Percentiles rank a stretch among this genome's conserved stretches.
These are phyloP conservation scores for Xylaria nigripes DNA, from an alignment of 495 filamentous ascomycete species.

Conservation along the genomic window DNA sequence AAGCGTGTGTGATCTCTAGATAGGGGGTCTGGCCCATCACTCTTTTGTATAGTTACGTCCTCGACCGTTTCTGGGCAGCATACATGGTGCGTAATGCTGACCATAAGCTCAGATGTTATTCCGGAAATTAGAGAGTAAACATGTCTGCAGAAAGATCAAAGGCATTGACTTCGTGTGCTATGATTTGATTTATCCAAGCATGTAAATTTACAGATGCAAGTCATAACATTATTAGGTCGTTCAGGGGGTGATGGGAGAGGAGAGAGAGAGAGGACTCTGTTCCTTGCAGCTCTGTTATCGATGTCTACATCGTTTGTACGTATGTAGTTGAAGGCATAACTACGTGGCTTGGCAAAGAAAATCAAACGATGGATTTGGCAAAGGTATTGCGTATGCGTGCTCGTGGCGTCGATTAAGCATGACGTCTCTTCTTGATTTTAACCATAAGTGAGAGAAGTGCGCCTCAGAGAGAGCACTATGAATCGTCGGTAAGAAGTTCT, in stretches of 20 bases:
- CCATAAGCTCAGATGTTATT: background rate
- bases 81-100: background rate
- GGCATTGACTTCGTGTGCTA: background rate
- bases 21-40: background rate
- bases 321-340: background rate
- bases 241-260: too few species aligned
- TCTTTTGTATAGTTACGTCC: background rate
- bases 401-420: background rate
- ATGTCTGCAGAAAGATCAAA: too few species aligned
- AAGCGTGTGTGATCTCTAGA: background rate
- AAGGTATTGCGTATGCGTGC: background rate
- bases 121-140: too few species aligned
- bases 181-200: too few species aligned
- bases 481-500: background rate
- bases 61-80: background rate
- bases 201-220: too few species aligned
- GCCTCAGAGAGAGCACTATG: constrained; percentile 8
- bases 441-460: background rate
- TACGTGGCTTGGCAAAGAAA: constrained; percentile 4
- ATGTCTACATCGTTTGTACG: too few species aligned
- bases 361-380: background rate
- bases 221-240: background rate
- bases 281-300: background rate
- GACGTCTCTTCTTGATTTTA: background rate
- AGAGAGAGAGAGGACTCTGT: background rate